phyloP scores from a whole-genome alignment of 2,329 filamentous ascomycete species.

The Fusarium nematophilum region DNA sequence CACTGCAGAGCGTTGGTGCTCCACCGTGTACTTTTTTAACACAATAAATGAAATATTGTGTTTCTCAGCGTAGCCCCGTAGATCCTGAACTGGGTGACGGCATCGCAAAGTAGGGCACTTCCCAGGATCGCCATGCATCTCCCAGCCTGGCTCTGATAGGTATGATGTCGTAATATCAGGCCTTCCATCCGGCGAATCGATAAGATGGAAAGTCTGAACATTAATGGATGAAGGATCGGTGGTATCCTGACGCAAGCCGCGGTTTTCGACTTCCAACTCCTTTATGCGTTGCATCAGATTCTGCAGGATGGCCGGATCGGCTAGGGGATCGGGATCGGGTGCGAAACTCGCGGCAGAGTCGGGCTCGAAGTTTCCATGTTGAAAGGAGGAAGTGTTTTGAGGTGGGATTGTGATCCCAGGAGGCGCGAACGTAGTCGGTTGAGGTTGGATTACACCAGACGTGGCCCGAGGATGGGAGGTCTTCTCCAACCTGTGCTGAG shows the following conservation, averaged over 20 bases:
- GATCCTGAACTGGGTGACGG: not conserved
- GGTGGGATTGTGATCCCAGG: no score
- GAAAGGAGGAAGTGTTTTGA: no score
- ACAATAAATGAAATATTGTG: not conserved
- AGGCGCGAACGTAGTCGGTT: no score
- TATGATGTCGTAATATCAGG: not conserved
- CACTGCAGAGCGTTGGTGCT: not conserved
- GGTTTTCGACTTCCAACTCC: slow-evolving; percentile 5
- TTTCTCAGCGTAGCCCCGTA: not conserved
- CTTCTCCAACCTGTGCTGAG: no score
- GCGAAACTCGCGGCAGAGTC: no score
- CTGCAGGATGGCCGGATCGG: no score
- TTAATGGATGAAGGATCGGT: not conserved
- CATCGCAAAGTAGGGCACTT: not conserved
- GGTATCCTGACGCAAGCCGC: not conserved
- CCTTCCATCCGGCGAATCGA: not conserved
- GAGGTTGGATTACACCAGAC: no score
- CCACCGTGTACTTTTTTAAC: not conserved
- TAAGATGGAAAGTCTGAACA: not conserved
- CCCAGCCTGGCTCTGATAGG: slow-evolving; percentile 10
- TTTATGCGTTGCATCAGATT: not conserved
- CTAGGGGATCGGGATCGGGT: no score
- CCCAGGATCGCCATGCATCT: not conserved
- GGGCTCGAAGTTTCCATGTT: not conserved
- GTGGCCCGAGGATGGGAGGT: no score